A percentile compares a stretch with the other conserved stretches of the same genome.
phyloP scores from a whole-genome alignment of 2,329 filamentous ascomycete genomes.

The Aspergillus brasiliensis region DNA sequence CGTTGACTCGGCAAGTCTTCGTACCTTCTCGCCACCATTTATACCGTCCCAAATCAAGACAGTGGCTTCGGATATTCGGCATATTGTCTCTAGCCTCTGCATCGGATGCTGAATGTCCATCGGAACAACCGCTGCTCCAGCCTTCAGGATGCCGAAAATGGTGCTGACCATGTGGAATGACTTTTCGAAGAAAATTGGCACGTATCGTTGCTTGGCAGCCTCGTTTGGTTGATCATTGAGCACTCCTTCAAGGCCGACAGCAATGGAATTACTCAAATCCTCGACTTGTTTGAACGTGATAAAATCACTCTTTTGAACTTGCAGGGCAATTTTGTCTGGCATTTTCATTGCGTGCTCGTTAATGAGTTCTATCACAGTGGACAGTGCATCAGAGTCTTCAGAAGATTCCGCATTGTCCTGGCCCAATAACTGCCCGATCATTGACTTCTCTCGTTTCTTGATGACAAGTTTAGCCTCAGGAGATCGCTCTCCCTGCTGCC shows the following conservation, averaged over 20 bases:
- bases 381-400: neutral
- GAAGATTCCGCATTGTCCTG: too few relatives aligned
- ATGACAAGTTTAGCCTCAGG: neutral
- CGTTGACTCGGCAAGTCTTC: neutral
- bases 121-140: slow-evolving; percentile 6
- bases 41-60: slow-evolving; percentile 8
- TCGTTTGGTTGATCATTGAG: neutral
- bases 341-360: neutral
- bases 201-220: neutral
- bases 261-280: neutral
- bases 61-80: neutral
- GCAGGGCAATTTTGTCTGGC: slow-evolving; percentile 12
- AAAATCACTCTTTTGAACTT: slow-evolving; percentile 7
- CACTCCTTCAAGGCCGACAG: neutral
- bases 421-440: neutral
- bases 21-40: neutral
- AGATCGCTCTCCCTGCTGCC: neutral
- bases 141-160: slow-evolving; percentile 6
- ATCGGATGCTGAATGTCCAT: slow-evolving; percentile 4
- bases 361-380: neutral
- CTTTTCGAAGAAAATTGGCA: slow-evolving; percentile 9
- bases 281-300: slow-evolving; percentile 8
- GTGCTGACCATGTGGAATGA: slow-evolving; percentile 5
- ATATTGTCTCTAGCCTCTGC: neutral
- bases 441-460: neutral